These are phyloP conservation scores for Ajuga reptans DNA, from an alignment of 305 asterid genomes.

Conservation along the genomic window DNA sequence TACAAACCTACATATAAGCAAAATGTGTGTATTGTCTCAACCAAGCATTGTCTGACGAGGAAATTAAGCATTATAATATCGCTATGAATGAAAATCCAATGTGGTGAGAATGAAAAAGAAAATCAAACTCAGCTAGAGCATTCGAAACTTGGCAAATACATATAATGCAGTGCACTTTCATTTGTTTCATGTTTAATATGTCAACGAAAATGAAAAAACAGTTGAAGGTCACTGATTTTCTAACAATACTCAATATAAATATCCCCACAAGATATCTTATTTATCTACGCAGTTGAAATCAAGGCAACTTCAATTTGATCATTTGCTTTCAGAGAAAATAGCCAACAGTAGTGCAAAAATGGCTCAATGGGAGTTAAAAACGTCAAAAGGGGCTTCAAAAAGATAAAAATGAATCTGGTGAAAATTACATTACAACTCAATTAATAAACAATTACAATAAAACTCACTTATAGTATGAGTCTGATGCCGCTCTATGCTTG, in stretches of 20 bases:
- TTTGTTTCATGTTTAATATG: not conserved
- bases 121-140: not conserved
- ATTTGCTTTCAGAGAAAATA: not conserved
- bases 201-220: not conserved
- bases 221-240: too few species aligned
- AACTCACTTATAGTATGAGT: slow-evolving; percentile 29
- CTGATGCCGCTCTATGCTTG: slow-evolving; percentile 13
- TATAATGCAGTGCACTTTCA: not conserved
- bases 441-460: not conserved
- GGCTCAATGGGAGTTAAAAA: not conserved
- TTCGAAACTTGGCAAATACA: not conserved
- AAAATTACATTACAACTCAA: not conserved
- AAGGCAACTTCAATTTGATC: not conserved
- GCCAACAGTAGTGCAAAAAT: not conserved
- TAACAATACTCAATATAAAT: not conserved
- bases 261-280: not conserved
- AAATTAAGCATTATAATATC: not conserved
- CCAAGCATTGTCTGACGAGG: not conserved
- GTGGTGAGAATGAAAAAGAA: not conserved
- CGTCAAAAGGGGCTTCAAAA: not conserved
- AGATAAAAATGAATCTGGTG: not conserved
- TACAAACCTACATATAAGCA: not conserved
- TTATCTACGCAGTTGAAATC: slow-evolving; percentile 3
- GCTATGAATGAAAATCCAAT: not conserved
- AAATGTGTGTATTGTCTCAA: not conserved